Percentiles rank a stretch among this genome's conserved stretches.
phyloP scores from a whole-genome alignment of 2,329 filamentous ascomycete genomes.

The Stachybotrys echinatus region DNA sequence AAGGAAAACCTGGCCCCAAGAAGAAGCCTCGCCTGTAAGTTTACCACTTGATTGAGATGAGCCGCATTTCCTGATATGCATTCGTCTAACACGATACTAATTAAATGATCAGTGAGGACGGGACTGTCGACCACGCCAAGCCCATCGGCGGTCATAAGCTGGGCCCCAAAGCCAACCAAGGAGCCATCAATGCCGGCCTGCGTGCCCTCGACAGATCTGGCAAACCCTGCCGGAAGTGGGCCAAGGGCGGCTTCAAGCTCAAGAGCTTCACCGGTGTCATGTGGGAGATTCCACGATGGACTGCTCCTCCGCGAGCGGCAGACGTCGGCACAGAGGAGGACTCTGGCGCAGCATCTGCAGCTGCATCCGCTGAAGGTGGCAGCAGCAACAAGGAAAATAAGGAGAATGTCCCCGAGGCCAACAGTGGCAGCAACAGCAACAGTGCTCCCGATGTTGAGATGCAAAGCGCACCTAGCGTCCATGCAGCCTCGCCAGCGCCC shows the following conservation, averaged over 20 bases:
- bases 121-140: conserved; percentile 53
- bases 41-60: conserved; percentile 1
- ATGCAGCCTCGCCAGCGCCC: conserved; percentile 47
- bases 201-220: conserved; percentile 90
- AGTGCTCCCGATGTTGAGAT: conserved; percentile 46
- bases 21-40: conserved; percentile 93
- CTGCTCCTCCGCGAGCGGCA: conserved; percentile 58
- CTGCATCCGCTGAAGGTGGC: conserved; percentile 34
- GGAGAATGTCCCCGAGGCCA: conserved; percentile 48
- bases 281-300: conserved; percentile 82
- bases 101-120: conserved; percentile 48
- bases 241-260: conserved; percentile 72
- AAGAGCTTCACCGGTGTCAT: conserved; percentile 88
- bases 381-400: conserved; percentile 61
- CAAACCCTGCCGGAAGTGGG: conserved; percentile 89
- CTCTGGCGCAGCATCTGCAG: conserved; percentile 23
- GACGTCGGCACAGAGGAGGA: conserved; percentile 41
- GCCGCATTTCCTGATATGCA: background rate
- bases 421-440: conserved; percentile 41
- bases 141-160: conserved; percentile 65
- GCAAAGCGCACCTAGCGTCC: conserved; percentile 44
- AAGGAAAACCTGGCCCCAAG: conserved; percentile 90
- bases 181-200: conserved; percentile 93
- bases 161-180: conserved; percentile 92
- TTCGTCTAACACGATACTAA: conserved; percentile 1